Conservation (phyloP, 805 yeast species). For the Myxozyma melibiosi region DNA sequence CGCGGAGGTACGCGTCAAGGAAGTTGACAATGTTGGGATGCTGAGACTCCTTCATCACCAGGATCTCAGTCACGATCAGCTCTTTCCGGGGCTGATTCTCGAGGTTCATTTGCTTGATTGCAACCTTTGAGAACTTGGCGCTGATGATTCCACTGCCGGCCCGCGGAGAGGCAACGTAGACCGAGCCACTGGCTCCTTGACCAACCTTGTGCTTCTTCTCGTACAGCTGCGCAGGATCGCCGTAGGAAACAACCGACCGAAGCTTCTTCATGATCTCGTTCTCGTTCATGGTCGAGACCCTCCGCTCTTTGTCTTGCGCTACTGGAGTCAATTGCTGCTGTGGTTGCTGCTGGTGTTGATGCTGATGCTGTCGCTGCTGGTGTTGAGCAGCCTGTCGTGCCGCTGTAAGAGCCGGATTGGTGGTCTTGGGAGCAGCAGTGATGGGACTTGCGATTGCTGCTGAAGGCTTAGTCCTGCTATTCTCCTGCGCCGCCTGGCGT, state of each 20-base stretch:
- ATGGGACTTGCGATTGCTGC: conserved; percentile 30
- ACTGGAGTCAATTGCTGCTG: too few species aligned
- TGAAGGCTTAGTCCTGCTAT: conserved; percentile 42
- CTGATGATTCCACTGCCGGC: conserved; percentile 12
- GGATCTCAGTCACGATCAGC: conserved; percentile 89
- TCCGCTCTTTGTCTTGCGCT: conserved; percentile 13
- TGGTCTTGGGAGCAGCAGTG: conserved; percentile 20
- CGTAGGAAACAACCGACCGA: conserved; percentile 74
- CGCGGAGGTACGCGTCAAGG: conserved; percentile 83
- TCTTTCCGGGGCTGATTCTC: conserved; percentile 92
- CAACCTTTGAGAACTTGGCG: conserved; percentile 56
- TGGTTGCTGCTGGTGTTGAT: conserved; percentile 13
- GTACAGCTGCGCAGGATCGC: conserved; percentile 77
- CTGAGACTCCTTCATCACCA: conserved; percentile 94
- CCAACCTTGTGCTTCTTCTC: conserved; percentile 61
- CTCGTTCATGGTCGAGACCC: conserved; percentile 60
- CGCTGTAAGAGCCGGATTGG: conserved; percentile 27
- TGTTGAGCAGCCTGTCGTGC: conserved; percentile 32
- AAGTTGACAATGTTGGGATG: conserved; percentile 95
- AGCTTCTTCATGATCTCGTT: conserved; percentile 71
- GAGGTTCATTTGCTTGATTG: conserved; percentile 94
- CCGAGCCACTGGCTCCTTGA: conserved; percentile 98
- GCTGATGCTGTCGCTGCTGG: conserved; percentile 31
- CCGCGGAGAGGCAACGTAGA: conserved; percentile 50
- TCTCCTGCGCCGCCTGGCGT: conserved; percentile 47